These are phyloP conservation scores for Scutellospora calospora DNA, from an alignment of 371 early-diverging fungal species.

Conservation along the genomic window DNA sequence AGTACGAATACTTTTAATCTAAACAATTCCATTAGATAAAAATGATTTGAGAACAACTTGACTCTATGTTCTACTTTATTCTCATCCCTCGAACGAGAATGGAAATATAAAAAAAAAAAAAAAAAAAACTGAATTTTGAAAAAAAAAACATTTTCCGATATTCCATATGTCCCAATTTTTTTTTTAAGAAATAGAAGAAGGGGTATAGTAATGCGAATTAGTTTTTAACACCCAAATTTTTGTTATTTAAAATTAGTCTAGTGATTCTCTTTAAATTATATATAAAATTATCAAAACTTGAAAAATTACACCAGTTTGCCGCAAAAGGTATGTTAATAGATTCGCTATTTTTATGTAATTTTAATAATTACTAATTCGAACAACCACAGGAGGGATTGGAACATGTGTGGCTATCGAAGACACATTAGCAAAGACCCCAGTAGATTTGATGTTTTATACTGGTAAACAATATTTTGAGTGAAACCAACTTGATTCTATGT, in stretches of 20 bases:
- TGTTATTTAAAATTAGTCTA: too few relatives aligned
- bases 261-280: too few relatives aligned
- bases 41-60: too few relatives aligned
- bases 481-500: not conserved
- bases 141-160: too few relatives aligned
- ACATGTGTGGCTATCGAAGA: constrained; percentile 34
- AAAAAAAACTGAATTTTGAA: not conserved
- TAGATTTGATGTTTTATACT: constrained; percentile 42
- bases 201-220: too few relatives aligned
- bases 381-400: constrained; percentile 39
- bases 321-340: constrained; percentile 18
- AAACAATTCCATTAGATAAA: too few relatives aligned
- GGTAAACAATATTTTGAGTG: not conserved
- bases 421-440: constrained; percentile 28
- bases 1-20: not conserved
- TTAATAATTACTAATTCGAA: not conserved
- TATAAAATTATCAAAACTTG: constrained; percentile 8
- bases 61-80: too few relatives aligned
- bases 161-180: too few relatives aligned
- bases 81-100: too few relatives aligned
- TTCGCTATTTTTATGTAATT: not conserved
- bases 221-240: too few relatives aligned
- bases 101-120: too few relatives aligned
- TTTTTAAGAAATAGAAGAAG: too few relatives aligned
- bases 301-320: constrained; percentile 38